A percentile compares a stretch with the other conserved stretches of the same genome.
phyloP scores from a whole-genome alignment of 495 filamentous ascomycete species.

The Echria macrotheca region DNA sequence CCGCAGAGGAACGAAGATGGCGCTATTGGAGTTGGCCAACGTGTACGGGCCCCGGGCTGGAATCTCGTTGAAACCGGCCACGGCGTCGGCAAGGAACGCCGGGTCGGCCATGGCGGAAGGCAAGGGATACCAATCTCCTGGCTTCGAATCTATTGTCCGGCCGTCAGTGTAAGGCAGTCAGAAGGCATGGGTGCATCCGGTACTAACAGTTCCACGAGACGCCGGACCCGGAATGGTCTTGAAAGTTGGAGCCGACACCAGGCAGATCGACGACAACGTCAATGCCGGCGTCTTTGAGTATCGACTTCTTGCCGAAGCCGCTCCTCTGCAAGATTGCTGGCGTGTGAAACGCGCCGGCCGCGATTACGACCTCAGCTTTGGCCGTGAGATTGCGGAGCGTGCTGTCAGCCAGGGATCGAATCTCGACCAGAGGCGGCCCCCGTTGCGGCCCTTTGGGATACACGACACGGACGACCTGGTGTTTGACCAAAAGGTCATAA shows the following conservation, averaged over 20 bases:
- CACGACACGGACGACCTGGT: conserved; percentile 22
- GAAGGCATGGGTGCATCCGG: too few relatives aligned
- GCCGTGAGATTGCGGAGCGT: conserved; percentile 16
- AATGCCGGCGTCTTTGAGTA: background rate
- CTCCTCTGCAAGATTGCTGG: conserved; percentile 20
- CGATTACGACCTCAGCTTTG: conserved; percentile 6
- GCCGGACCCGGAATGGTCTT: background rate
- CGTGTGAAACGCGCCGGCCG: conserved; percentile 28
- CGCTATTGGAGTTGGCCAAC: conserved; percentile 18
- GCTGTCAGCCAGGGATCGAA: conserved; percentile 15
- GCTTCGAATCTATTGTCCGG: background rate
- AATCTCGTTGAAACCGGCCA: conserved; percentile 12
- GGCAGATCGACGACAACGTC: background rate
- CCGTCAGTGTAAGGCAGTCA: too few relatives aligned
- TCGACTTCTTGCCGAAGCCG: background rate
- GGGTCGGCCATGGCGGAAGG: background rate
- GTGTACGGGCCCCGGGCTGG: conserved; percentile 26
- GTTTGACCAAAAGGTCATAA: conserved; percentile 31
- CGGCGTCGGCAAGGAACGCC: conserved; percentile 1
- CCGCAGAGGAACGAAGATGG: conserved; percentile 21
- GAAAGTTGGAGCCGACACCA: conserved; percentile 2
- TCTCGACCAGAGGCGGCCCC: conserved; percentile 21
- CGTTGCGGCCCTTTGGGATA: conserved; percentile 14
- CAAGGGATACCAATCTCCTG: background rate
- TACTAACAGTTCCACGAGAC: conserved; percentile 14